These are phyloP conservation scores for Fusarium nygamai DNA, from an alignment of 2,329 filamentous ascomycete genomes.

Conservation along the genomic window DNA sequence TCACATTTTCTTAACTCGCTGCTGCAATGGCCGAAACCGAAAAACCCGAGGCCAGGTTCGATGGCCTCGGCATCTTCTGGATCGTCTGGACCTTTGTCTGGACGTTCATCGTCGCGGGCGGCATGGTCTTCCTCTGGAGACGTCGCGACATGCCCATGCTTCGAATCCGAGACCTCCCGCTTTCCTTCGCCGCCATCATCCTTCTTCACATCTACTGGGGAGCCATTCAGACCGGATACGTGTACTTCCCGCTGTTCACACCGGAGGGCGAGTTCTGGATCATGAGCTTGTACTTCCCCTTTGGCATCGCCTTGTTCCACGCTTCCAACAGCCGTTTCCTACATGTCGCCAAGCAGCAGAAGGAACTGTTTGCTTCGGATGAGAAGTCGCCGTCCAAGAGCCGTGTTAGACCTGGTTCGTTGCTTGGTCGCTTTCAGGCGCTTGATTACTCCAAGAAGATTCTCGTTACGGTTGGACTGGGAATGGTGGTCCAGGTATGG, in stretches of 20 bases:
- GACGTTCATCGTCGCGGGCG: constrained; percentile 51
- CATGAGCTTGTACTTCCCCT: constrained; percentile 72
- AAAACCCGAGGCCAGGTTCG: constrained; percentile 47
- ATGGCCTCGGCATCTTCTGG: constrained; percentile 55
- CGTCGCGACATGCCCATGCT: constrained; percentile 54
- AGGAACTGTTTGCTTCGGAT: constrained; percentile 48
- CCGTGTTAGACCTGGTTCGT: constrained; percentile 33
- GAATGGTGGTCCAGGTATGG: constrained; percentile 66
- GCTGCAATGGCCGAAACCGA: constrained; percentile 33
- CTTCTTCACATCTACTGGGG: constrained; percentile 57
- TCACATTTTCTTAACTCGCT: not conserved
- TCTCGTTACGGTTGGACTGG: constrained; percentile 60
- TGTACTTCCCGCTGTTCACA: constrained; percentile 54
- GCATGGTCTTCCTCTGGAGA: constrained; percentile 54
- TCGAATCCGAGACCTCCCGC: constrained; percentile 51
- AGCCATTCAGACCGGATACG: constrained; percentile 52
- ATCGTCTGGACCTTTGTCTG: constrained; percentile 50
- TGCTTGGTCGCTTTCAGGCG: constrained; percentile 50
- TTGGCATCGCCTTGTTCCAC: constrained; percentile 73
- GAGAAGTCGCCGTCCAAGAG: constrained; percentile 19
- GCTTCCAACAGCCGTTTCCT: constrained; percentile 70
- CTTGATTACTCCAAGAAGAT: constrained; percentile 60
- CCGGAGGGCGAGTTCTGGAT: constrained; percentile 71
- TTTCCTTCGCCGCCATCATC: constrained; percentile 54
- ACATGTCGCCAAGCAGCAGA: constrained; percentile 65